These are phyloP conservation scores for Pyrus pyrifolia DNA, from an alignment of 306 rosid species.

Conservation along the genomic window DNA sequence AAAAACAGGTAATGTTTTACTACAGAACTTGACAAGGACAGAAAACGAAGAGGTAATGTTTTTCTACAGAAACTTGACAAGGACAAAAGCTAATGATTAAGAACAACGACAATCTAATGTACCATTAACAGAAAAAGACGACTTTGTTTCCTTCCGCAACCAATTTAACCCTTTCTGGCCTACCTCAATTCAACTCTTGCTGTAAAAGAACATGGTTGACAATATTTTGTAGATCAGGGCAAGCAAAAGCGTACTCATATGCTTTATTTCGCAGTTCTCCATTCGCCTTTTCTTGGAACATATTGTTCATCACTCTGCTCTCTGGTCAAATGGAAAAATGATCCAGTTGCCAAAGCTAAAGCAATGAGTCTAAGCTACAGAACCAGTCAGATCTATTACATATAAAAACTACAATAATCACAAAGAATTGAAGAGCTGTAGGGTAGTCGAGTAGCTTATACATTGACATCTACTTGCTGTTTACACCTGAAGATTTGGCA, in stretches of 20 bases:
- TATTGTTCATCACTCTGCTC: background rate
- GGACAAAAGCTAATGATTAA: background rate
- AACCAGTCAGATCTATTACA: background rate
- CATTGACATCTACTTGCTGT: background rate
- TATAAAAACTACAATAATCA: background rate
- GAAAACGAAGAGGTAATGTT: background rate
- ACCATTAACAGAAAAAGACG: background rate
- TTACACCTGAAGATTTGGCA: background rate
- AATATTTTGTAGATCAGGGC: background rate
- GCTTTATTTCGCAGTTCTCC: background rate
- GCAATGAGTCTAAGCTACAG: background rate
- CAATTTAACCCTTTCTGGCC: background rate
- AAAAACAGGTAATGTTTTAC: background rate
- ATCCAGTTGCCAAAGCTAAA: too few species aligned
- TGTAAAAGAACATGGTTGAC: background rate
- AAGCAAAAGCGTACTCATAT: background rate
- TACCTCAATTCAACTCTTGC: background rate
- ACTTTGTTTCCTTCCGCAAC: background rate
- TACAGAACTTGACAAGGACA: background rate
- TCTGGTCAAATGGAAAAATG: too few species aligned
- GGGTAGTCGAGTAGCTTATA: background rate
- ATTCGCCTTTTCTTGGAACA: background rate
- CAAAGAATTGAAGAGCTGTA: slow-evolving; percentile 1
- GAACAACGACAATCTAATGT: background rate
- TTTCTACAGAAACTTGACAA: background rate